These are phyloP conservation scores for Neoboletus magnificus DNA, from an alignment of 768 basidiomycete species.

Conservation along the genomic window DNA sequence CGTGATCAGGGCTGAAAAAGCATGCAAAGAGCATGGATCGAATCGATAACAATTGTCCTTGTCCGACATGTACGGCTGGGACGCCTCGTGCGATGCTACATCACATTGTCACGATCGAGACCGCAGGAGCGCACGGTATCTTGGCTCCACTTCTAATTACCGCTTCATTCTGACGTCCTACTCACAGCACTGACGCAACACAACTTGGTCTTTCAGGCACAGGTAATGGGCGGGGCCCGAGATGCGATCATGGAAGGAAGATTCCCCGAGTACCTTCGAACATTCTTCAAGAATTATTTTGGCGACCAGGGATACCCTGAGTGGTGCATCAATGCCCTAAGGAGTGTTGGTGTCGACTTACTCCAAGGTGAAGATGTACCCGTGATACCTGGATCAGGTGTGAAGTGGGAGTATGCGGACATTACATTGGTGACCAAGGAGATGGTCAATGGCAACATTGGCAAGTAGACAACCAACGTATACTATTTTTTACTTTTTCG, in stretches of 20 bases:
- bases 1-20: slow-evolving; percentile 47
- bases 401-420: slow-evolving; percentile 79
- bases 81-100: slow-evolving; percentile 74
- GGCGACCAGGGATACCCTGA: slow-evolving; percentile 74
- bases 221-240: slow-evolving; percentile 80
- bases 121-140: slow-evolving; percentile 81
- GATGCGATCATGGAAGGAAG: slow-evolving; percentile 74
- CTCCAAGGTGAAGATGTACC: slow-evolving; percentile 51
- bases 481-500: slow-evolving; percentile 31
- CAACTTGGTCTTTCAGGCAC: slow-evolving; percentile 83
- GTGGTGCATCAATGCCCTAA: slow-evolving; percentile 86
- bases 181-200: slow-evolving; percentile 71
- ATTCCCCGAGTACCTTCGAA: slow-evolving; percentile 74
- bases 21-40: slow-evolving; percentile 65
- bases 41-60: slow-evolving; percentile 78
- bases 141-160: slow-evolving; percentile 12
- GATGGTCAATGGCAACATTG: neutral
- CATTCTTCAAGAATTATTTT: slow-evolving; percentile 79
- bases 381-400: slow-evolving; percentile 58
- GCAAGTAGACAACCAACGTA: slow-evolving; percentile 5
- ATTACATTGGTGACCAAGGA: slow-evolving; percentile 16
- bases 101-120: slow-evolving; percentile 75
- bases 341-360: slow-evolving; percentile 80
- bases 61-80: slow-evolving; percentile 73
- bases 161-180: slow-evolving; percentile 14